Evolutionary conservation across 345 rosid genomes (phyloP).

Genomic region (Euphorbia lathyris): DNA sequence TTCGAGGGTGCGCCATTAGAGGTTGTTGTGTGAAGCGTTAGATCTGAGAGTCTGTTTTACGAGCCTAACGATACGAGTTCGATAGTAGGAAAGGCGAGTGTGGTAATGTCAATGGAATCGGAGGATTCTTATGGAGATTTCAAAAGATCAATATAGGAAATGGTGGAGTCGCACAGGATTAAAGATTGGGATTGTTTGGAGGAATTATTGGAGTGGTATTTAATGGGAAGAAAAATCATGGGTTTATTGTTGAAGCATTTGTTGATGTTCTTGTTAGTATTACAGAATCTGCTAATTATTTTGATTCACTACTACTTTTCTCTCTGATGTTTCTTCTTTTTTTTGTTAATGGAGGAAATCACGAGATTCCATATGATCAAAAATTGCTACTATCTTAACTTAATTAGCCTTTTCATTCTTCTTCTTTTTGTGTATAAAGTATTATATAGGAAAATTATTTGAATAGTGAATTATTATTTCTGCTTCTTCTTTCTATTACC

Average conservation of each 20-base stretch:
- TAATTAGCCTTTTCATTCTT: no score
- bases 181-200: slow-evolving; percentile 75
- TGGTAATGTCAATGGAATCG: no score
- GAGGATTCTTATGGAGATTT: slow-evolving; percentile 79
- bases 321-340: slow-evolving; percentile 57
- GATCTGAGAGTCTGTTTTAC: no score
- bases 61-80: no score
- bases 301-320: slow-evolving; percentile 25
- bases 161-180: slow-evolving; percentile 64
- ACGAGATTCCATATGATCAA: slow-evolving; percentile 18
- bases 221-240: slow-evolving; percentile 70
- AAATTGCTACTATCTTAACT: slow-evolving; percentile 12
- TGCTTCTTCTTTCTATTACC: no score
- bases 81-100: no score
- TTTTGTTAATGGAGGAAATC: neutral
- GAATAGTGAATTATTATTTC: no score
- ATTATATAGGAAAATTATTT: no score
- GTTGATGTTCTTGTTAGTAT: slow-evolving; percentile 59
- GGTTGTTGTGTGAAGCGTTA: no score
- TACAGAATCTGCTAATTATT: slow-evolving; percentile 26
- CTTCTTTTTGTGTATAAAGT: no score
- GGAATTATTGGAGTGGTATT: slow-evolving; percentile 73
- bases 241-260: slow-evolving; percentile 67
- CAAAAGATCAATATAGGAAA: slow-evolving; percentile 80
- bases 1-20: no score